phyloP scores from a whole-genome alignment of 2,329 filamentous ascomycete species.

The Aschersonia sp. region DNA sequence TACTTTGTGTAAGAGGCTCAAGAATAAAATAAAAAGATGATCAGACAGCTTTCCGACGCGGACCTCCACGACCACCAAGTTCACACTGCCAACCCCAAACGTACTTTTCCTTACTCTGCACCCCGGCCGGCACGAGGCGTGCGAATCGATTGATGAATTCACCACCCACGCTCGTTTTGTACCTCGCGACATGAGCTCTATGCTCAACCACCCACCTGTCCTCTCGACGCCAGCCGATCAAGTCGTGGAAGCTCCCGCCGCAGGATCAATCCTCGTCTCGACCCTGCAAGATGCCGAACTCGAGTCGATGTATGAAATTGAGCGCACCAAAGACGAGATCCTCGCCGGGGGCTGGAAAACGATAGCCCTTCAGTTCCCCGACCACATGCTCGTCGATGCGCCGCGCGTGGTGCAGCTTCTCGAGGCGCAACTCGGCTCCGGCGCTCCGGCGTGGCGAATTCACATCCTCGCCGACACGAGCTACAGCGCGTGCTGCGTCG shows the following conservation, averaged over 20 bases:
- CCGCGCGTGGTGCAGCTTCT: conserved; percentile 58
- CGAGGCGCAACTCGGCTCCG: conserved; percentile 10
- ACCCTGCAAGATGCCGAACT: conserved; percentile 52
- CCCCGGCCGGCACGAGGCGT: too few species aligned
- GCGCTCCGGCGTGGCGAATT: conserved; percentile 25
- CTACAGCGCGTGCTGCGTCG: conserved; percentile 92
- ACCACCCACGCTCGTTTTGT: too few species aligned
- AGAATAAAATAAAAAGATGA: too few species aligned
- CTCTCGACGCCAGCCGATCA: conserved; percentile 51
- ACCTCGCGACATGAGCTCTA: conserved; percentile 25
- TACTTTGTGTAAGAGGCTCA: too few species aligned
- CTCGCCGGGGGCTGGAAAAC: conserved; percentile 54
- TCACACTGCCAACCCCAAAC: too few species aligned
- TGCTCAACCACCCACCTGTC: conserved; percentile 39
- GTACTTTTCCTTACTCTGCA: too few species aligned
- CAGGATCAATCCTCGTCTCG: conserved; percentile 16
- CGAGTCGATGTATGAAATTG: conserved; percentile 68
- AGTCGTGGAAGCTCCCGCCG: conserved; percentile 36
- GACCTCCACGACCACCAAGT: too few species aligned
- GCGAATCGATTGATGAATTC: too few species aligned
- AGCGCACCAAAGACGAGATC: conserved; percentile 65
- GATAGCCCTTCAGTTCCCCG: conserved; percentile 89
- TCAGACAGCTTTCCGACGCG: too few species aligned
- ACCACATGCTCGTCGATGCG: conserved; percentile 80
- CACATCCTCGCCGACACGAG: conserved; percentile 92